phyloP scores from a whole-genome alignment of 495 filamentous ascomycete species.

The Stereocaulon alpinum region DNA sequence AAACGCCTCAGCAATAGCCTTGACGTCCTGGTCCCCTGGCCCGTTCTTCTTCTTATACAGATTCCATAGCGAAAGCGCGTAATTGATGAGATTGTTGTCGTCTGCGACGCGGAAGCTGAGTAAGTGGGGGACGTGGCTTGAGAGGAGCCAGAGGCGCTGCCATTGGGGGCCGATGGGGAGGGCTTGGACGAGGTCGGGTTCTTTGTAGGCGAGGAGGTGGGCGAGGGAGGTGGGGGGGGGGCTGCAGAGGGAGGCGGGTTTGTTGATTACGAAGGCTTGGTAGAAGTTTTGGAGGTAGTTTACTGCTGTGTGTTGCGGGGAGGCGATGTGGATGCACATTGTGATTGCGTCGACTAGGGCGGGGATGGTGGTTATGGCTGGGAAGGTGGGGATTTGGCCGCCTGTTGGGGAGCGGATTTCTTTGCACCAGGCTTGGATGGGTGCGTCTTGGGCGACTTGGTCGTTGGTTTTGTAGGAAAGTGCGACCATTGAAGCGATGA shows the following conservation, averaged over 20 bases:
- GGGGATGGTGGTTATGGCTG: slow-evolving; percentile 22
- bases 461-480: slow-evolving; percentile 17
- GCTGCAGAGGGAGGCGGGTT: slow-evolving; percentile 33
- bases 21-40: background rate
- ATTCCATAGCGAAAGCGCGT: background rate
- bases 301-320: slow-evolving; percentile 39
- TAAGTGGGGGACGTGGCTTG: background rate
- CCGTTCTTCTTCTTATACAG: slow-evolving; percentile 1
- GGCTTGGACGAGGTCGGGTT: background rate
- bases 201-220: background rate
- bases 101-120: background rate
- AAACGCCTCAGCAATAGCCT: background rate
- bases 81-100: background rate
- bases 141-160: background rate
- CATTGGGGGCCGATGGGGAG: background rate
- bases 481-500: slow-evolving; percentile 28
- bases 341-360: slow-evolving; percentile 28
- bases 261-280: slow-evolving; percentile 35
- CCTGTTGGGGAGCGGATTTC: slow-evolving; percentile 26
- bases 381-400: slow-evolving; percentile 29
- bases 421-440: slow-evolving; percentile 30
- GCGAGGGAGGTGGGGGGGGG: slow-evolving; percentile 20
- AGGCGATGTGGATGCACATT: slow-evolving; percentile 44
- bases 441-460: slow-evolving; percentile 23
- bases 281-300: slow-evolving; percentile 44